Evolutionary conservation across 805 yeast genomes (phyloP), one percentile per base, ranked within the genome.

Genomic region (Wickerhamiella hasegawae): DNA sequence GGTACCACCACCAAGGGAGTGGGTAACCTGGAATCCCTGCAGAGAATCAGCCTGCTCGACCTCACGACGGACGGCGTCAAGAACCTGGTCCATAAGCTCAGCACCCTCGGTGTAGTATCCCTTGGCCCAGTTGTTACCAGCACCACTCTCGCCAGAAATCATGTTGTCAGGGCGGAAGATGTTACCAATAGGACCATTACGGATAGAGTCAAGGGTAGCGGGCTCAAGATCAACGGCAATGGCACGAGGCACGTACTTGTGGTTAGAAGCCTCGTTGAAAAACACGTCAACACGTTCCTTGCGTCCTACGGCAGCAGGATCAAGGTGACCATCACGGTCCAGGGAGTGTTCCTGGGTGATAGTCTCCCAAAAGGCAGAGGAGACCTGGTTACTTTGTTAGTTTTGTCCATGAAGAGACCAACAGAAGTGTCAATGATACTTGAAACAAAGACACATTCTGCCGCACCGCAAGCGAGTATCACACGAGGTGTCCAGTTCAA

Each of bases 21-120:
- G 85, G 23, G 82, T 66, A 53, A 84, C 76, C 63, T 85, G 96
- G 72, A 84, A 84, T 49, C 96, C 96, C 64, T 85, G 95, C 47
- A 85, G 69, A 40, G 93, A 77, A 59, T 85, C 96, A 55, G 92
- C 72, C 18, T 82, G 82, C 65, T 84, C 96, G 19, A 93, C 94
- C 63, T 85, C 95, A 59, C 94, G 76, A 61, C 95, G 74, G 34
- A 84, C 74, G 24, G 80, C 90, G 47, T 84, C 96, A 68, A 85
- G 62, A 18, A 84, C 94, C 14, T 90, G 73, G 53, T 85, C 95
- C 34, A 84, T 85, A 47, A 84, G 68, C 65, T 84, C 96, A 3
- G 94, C 94, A 48, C 96, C 96, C 59, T 84, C 96, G 29, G 96
- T 84, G 65, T 84, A 84, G 62, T 78, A 92, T 54, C 96, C 96